Evolutionary conservation across 2,329 filamentous ascomycete genomes (phyloP), one percentile per base, ranked within the genome.

Genomic region (Incumbomyces delicatus): DNA sequence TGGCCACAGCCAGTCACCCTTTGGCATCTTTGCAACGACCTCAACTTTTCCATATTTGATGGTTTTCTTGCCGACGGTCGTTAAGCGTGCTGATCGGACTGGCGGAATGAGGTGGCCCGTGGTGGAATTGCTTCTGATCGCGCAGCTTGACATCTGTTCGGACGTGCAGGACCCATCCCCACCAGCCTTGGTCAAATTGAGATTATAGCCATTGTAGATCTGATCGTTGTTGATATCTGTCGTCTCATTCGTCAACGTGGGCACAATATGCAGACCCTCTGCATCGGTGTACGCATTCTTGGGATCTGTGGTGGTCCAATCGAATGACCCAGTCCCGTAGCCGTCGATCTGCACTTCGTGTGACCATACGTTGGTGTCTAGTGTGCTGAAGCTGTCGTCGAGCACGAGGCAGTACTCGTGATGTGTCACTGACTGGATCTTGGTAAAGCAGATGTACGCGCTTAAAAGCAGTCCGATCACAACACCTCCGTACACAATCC

Each of bases 361-460:
- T 7, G 65, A 66, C 74, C 74, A 77, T n/a, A 71, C 56, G 39
- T 36, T 35, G 60, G 56, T 11, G 59, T 60, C 58, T 8, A 27
- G 22, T 31, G 67, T 64, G 0, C 72, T 69, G 58, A 84, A 89
- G 57, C 78, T 72, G 27, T 87, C 84, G 44, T 77, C 73, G 41
- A 87, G 66, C 1, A 87, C 73, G 2, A 74, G 65, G 60, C 81
- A 87, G 65, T 87, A 87, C 41, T 80, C 80, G 69, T 90, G 81
- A 58, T 82, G 78, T 31, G 84, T 75, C 2, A 92, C 85, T 47
- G 78, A 81, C 41, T 68, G 67, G 33, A 89, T 61, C 3, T 87
- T 87, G 54, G 89, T 82, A 73, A 80, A 92, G 40, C 92, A 71
- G 37, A 92, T 66, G 57, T 89, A 77, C 1, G 74, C 85, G 1